phyloP scores from a whole-genome alignment of 106 monocot species.

The Dendrobium officinale region DNA sequence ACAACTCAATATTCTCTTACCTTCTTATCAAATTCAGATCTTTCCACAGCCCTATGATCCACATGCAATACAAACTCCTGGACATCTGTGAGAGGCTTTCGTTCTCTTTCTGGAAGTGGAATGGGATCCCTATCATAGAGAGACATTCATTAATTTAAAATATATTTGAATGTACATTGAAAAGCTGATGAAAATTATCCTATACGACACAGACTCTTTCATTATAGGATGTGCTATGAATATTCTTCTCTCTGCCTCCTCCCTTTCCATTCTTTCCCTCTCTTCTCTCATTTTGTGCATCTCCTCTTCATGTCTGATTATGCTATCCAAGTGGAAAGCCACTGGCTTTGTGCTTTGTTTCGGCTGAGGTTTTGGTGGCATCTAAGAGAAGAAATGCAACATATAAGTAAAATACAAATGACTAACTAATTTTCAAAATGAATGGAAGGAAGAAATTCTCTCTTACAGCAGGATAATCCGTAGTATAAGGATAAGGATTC shows the following conservation, averaged over 20 bases:
- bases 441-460: neutral
- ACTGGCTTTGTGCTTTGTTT: constrained; percentile 79
- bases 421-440: neutral
- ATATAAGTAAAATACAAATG: neutral
- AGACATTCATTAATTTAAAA: neutral
- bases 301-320: constrained; percentile 73
- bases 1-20: constrained; percentile 12
- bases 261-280: constrained; percentile 57
- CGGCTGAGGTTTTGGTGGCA: constrained; percentile 91
- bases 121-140: constrained; percentile 54
- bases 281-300: constrained; percentile 55
- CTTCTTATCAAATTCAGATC: constrained; percentile 91
- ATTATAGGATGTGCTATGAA: constrained; percentile 75
- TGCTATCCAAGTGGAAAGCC: constrained; percentile 69
- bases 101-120: constrained; percentile 68
- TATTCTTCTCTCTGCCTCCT: constrained; percentile 53
- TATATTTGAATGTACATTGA: neutral
- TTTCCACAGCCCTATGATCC: constrained; percentile 66
- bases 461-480: constrained; percentile 89
- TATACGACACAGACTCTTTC: constrained; percentile 26
- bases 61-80: constrained; percentile 72
- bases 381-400: constrained; percentile 17
- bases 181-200: neutral
- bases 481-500: constrained; percentile 82
- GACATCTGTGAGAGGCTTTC: constrained; percentile 84